Evolutionary conservation across 306 rosid species (phyloP).

Genomic region (Malus sylvestris): DNA sequence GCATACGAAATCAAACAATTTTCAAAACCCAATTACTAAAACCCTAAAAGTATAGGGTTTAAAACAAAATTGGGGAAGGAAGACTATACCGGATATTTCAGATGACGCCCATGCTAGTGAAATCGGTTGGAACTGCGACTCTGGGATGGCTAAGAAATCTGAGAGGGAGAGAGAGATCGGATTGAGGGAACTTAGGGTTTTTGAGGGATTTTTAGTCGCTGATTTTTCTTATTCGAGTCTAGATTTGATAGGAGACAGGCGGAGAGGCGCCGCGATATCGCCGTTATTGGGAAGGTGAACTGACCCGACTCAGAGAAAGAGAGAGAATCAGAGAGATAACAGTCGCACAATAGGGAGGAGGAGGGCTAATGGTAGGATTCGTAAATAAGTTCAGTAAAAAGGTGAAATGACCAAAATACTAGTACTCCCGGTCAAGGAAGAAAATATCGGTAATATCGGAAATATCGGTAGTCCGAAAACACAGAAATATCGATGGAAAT

Average conservation of each 20-base stretch:
- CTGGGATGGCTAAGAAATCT: not conserved
- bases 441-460: too few species aligned
- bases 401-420: not conserved
- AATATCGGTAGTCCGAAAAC: too few species aligned
- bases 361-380: slow-evolving; percentile 24
- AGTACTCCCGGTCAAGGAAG: too few species aligned
- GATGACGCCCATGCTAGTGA: slow-evolving; percentile 20
- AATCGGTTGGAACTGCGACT: not conserved
- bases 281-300: slow-evolving; percentile 29
- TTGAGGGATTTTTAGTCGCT: not conserved
- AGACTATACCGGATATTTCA: slow-evolving; percentile 27
- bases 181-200: slow-evolving; percentile 35
- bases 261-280: slow-evolving; percentile 30
- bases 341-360: not conserved
- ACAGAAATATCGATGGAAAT: too few species aligned
- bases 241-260: slow-evolving; percentile 18
- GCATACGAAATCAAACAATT: not conserved
- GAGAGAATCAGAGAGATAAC: not conserved
- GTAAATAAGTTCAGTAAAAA: slow-evolving; percentile 22
- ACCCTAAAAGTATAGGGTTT: slow-evolving; percentile 7
- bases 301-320: slow-evolving; percentile 11
- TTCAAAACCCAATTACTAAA: not conserved
- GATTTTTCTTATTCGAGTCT: not conserved
- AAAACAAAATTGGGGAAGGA: not conserved
- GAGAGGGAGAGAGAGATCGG: slow-evolving; percentile 11